These are phyloP conservation scores for Fusarium veterinarium DNA, from an alignment of 2,329 filamentous ascomycete species.

Conservation along the genomic window DNA sequence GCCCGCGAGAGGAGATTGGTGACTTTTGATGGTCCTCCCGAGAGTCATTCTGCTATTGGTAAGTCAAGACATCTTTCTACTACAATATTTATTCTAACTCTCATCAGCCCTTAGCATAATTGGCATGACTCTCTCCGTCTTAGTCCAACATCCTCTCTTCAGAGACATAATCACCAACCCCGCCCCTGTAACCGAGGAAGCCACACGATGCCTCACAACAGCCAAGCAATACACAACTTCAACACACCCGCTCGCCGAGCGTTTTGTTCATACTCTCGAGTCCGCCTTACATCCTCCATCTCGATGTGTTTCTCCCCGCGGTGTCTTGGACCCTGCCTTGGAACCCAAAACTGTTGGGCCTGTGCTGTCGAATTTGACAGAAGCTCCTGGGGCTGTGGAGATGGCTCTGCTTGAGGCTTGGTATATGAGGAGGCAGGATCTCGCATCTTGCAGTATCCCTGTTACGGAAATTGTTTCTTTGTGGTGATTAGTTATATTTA, in stretches of 20 bases:
- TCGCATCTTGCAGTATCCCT: constrained; percentile 18
- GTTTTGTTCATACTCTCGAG: constrained; percentile 35
- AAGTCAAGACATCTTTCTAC: not conserved
- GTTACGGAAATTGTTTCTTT: constrained; percentile 36
- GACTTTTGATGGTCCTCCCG: constrained; percentile 36
- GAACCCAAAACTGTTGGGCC: constrained; percentile 25
- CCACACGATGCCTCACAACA: constrained; percentile 37
- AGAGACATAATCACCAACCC: constrained; percentile 34
- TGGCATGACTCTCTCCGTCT: constrained; percentile 41
- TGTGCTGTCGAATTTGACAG: constrained; percentile 13
- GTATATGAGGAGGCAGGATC: constrained; percentile 30
- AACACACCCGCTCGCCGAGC: constrained; percentile 23
- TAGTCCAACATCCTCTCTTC: constrained; percentile 39
- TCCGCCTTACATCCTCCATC: constrained; percentile 30
- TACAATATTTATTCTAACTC: not conserved
- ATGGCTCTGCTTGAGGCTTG: constrained; percentile 40
- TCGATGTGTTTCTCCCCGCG: constrained; percentile 15
- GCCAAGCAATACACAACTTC: constrained; percentile 33
- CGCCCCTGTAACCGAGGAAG: constrained; percentile 31
- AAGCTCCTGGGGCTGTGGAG: constrained; percentile 23
- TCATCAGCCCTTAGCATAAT: constrained; percentile 32
- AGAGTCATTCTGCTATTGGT: constrained; percentile 39
- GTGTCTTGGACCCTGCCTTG: constrained; percentile 35
- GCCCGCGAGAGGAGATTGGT: constrained; percentile 35
- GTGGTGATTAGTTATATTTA: constrained; percentile 27